These are phyloP conservation scores for Coniferiporia sulphurascens DNA, from an alignment of 1,284 basidiomycete species.

Conservation along the genomic window DNA sequence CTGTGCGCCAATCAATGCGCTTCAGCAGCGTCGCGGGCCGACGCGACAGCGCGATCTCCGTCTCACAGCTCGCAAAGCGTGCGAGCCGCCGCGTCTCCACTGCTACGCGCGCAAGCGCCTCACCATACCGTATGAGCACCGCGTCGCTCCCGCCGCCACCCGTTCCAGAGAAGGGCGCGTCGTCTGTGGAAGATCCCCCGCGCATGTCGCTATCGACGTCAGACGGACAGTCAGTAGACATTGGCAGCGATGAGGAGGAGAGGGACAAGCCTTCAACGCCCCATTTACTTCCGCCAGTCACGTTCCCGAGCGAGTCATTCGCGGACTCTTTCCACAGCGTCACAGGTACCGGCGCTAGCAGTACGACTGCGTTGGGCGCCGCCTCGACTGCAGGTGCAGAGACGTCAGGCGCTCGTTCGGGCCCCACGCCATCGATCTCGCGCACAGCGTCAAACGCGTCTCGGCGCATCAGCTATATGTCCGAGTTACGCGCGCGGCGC, in stretches of 20 bases:
- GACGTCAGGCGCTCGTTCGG: constrained; percentile 17
- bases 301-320: constrained; percentile 71
- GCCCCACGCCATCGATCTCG: constrained; percentile 28
- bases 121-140: constrained; percentile 25
- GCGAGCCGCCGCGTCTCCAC: constrained; percentile 57
- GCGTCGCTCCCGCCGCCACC: constrained; percentile 41
- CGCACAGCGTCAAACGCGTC: constrained; percentile 43
- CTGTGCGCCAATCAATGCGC: constrained; percentile 78
- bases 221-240: constrained; percentile 54
- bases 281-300: constrained; percentile 76
- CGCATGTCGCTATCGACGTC: constrained; percentile 73
- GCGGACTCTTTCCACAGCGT: constrained; percentile 69
- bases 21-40: constrained; percentile 31
- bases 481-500: constrained; percentile 70
- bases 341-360: constrained; percentile 29
- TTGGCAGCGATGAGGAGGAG: constrained; percentile 39
- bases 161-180: constrained; percentile 35
- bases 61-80: constrained; percentile 24
- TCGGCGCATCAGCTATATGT: constrained; percentile 73
- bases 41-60: constrained; percentile 48
- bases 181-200: constrained; percentile 39
- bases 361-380: not conserved
- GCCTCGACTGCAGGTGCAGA: constrained; percentile 11
- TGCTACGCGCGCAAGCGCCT: constrained; percentile 33
- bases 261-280: constrained; percentile 35